These are phyloP conservation scores for Yamadazyma taylorii DNA, from an alignment of 1,139 yeast genomes.

Conservation along the genomic window DNA sequence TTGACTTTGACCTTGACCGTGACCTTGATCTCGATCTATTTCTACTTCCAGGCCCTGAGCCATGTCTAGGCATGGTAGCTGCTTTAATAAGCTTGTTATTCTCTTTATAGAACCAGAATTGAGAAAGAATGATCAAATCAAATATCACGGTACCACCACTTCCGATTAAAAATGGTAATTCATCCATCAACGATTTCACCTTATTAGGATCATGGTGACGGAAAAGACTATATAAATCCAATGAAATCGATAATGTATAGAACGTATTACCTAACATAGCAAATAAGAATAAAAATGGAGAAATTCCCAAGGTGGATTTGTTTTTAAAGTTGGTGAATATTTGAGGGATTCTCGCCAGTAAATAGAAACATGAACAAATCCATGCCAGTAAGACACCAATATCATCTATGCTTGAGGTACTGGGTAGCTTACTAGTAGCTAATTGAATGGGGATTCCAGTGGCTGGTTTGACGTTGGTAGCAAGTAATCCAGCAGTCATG, in stretches of 20 bases:
- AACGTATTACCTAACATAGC: slow-evolving; percentile 40
- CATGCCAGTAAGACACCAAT: slow-evolving; percentile 66
- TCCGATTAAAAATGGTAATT: slow-evolving; percentile 39
- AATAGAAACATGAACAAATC: slow-evolving; percentile 70
- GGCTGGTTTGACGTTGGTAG: slow-evolving; percentile 8
- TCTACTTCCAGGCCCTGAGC: not conserved
- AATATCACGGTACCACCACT: slow-evolving; percentile 38
- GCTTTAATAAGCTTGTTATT: not conserved
- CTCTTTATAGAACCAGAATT: slow-evolving; percentile 28
- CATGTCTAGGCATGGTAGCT: not conserved
- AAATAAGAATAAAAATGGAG: slow-evolving; percentile 35
- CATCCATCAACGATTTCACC: slow-evolving; percentile 20
- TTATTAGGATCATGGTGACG: slow-evolving; percentile 9
- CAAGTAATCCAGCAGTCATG: slow-evolving; percentile 12
- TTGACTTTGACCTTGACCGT: not conserved
- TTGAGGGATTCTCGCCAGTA: slow-evolving; percentile 80
- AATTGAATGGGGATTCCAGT: slow-evolving; percentile 12
- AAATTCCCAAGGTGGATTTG: slow-evolving; percentile 38
- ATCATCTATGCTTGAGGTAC: slow-evolving; percentile 9
- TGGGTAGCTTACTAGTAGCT: no score
- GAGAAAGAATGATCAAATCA: slow-evolving; percentile 34
- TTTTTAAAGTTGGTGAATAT: slow-evolving; percentile 39
- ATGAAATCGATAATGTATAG: slow-evolving; percentile 33
- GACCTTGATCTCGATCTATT: no score
- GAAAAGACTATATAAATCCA: slow-evolving; percentile 26